Evolutionary conservation across 78 protist species (phyloP).

Genomic region (Emiliania huxleyi): DNA sequence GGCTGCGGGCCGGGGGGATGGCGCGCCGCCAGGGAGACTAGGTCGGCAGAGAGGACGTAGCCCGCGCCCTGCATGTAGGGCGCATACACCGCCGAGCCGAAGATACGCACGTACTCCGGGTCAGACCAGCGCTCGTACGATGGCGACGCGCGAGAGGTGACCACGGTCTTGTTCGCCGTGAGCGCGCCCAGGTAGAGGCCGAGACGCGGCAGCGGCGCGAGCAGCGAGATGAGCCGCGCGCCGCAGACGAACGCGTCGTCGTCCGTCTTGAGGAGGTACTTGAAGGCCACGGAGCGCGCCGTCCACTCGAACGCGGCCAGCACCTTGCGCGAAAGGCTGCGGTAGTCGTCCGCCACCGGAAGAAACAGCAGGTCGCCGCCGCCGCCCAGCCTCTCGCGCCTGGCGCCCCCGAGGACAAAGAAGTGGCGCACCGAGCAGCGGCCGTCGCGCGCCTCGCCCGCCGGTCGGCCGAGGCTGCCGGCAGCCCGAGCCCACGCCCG

Average conservation of each 20-base stretch:
- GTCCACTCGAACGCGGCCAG: background rate
- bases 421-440: background rate
- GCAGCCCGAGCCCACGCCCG: background rate
- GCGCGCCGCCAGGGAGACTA: background rate
- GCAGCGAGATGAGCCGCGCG: background rate
- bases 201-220: background rate
- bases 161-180: no score
- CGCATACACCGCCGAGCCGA: no score
- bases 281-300: background rate
- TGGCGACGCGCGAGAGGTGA: no score
- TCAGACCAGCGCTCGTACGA: no score
- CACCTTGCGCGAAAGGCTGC: background rate
- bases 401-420: background rate
- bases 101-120: no score
- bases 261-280: slow-evolving; percentile 4
- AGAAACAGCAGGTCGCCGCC: background rate
- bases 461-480: background rate
- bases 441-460: background rate
- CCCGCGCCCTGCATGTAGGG: slow-evolving; percentile 27
- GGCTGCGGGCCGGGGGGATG: background rate
- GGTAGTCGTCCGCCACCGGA: background rate
- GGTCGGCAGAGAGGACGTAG: background rate
- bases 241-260: background rate
- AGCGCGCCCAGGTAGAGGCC: background rate
- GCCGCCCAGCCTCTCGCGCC: background rate